These are phyloP conservation scores for Fusarium xyrophilum DNA, from an alignment of 2,329 filamentous ascomycete species.

Conservation along the genomic window DNA sequence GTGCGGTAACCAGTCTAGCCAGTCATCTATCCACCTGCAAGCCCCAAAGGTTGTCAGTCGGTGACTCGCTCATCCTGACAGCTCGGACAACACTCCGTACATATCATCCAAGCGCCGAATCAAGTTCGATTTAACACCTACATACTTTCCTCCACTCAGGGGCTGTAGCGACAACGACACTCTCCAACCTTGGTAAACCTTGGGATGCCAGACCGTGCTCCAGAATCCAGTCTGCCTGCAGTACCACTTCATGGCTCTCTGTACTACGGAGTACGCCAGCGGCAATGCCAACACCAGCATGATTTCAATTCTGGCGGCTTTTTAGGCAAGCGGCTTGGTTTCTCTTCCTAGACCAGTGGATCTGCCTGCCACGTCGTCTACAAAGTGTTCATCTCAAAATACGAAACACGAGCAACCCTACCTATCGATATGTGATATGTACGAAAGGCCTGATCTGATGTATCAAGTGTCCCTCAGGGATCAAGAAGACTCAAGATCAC, in stretches of 20 bases:
- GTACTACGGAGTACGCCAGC: neutral
- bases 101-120: slow-evolving; percentile 15
- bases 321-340: slow-evolving; percentile 6
- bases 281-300: slow-evolving; percentile 1
- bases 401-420: slow-evolving; percentile 9
- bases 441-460: neutral
- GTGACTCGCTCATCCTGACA: slow-evolving; percentile 1
- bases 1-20: neutral
- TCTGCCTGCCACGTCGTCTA: slow-evolving; percentile 36
- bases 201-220: slow-evolving; percentile 3
- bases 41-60: slow-evolving; percentile 1
- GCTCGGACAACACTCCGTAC: neutral
- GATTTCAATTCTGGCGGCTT: slow-evolving; percentile 12
- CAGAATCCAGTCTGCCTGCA: neutral
- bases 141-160: slow-evolving; percentile 24
- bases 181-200: slow-evolving; percentile 20
- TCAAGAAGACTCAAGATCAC: neutral
- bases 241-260: slow-evolving; percentile 4
- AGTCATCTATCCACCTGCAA: slow-evolving; percentile 5
- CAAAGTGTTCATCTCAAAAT: slow-evolving; percentile 18
- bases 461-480: neutral
- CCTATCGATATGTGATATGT: slow-evolving; percentile 6
- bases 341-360: slow-evolving; percentile 11
- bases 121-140: slow-evolving; percentile 1
- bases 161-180: slow-evolving; percentile 10